These are phyloP conservation scores for Pythium sukuiense DNA, from an alignment of 352 stramenopile genomes.

Conservation along the genomic window DNA sequence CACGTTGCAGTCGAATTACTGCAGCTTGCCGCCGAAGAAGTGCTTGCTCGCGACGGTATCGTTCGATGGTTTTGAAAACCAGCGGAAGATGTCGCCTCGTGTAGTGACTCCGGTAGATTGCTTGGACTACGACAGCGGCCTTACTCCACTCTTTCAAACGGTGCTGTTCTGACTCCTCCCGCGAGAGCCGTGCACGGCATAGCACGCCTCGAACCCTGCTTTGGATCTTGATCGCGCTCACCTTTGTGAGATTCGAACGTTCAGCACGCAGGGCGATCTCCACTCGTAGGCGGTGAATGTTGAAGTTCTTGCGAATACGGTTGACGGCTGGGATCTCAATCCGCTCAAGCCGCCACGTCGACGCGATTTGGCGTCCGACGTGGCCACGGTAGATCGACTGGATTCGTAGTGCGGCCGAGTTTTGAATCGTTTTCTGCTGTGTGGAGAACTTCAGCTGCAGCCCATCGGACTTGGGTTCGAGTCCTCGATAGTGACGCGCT, in stretches of 20 bases:
- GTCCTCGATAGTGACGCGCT: slow-evolving; percentile 50
- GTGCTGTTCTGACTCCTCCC: slow-evolving; percentile 32
- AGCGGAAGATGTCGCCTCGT: slow-evolving; percentile 48
- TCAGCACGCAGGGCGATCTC: slow-evolving; percentile 40
- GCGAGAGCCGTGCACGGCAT: slow-evolving; percentile 37
- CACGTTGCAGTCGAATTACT: slow-evolving; percentile 46
- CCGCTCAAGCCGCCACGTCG: slow-evolving; percentile 53
- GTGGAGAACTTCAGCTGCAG: slow-evolving; percentile 68
- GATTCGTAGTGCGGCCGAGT: slow-evolving; percentile 69
- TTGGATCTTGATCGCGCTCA: slow-evolving; percentile 57
- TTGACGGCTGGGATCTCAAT: slow-evolving; percentile 49
- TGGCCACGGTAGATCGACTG: slow-evolving; percentile 68
- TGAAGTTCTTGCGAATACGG: slow-evolving; percentile 54
- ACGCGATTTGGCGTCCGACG: slow-evolving; percentile 45
- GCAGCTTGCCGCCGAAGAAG: slow-evolving; percentile 42
- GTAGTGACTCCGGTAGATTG: slow-evolving; percentile 61
- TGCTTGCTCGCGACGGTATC: slow-evolving; percentile 53
- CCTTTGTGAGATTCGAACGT: slow-evolving; percentile 33
- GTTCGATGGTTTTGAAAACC: slow-evolving; percentile 63
- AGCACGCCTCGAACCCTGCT: slow-evolving; percentile 50
- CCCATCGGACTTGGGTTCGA: slow-evolving; percentile 55
- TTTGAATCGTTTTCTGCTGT: slow-evolving; percentile 71
- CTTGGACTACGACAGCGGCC: slow-evolving; percentile 54
- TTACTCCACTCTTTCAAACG: slow-evolving; percentile 39
- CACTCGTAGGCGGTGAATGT: slow-evolving; percentile 41